Percentiles rank a stretch among this genome's conserved stretches.
Evolutionary conservation across 768 basidiomycete species (phyloP).

Genomic region (Cystofilobasidium macerans): DNA sequence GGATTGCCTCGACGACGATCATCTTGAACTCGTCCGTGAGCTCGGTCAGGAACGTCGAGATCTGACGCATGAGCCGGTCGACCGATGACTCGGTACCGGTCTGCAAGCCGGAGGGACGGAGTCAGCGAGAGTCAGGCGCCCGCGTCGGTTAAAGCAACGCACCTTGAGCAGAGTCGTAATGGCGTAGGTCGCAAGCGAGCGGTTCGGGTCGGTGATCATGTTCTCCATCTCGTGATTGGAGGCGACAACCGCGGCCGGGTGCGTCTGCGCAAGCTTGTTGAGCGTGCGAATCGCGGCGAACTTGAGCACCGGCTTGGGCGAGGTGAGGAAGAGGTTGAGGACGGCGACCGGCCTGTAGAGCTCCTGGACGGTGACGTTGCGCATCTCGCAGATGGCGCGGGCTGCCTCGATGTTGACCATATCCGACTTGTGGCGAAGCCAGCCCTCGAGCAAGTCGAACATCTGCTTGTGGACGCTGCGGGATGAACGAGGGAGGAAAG

Average conservation of each 20-base stretch:
- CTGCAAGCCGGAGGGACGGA: slow-evolving; percentile 40
- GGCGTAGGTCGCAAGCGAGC: slow-evolving; percentile 94
- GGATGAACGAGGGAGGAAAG: background rate
- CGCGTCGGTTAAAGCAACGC: too few relatives aligned
- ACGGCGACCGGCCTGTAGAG: slow-evolving; percentile 82
- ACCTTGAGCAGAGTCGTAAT: slow-evolving; percentile 97
- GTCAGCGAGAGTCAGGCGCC: background rate
- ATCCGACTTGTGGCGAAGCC: slow-evolving; percentile 96
- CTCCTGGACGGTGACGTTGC: slow-evolving; percentile 62
- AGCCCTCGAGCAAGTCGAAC: slow-evolving; percentile 83
- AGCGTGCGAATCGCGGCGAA: slow-evolving; percentile 96
- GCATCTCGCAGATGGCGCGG: slow-evolving; percentile 93
- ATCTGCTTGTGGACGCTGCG: slow-evolving; percentile 78
- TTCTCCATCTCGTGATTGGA: slow-evolving; percentile 96
- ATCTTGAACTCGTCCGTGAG: slow-evolving; percentile 99
- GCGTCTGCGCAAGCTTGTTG: slow-evolving; percentile 71
- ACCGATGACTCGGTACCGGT: slow-evolving; percentile 99
- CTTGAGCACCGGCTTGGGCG: slow-evolving; percentile 86
- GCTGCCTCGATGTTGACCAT: slow-evolving; percentile 99
- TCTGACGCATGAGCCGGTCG: slow-evolving; percentile 97
- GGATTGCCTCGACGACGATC: slow-evolving; percentile 97
- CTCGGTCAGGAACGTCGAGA: slow-evolving; percentile 96
- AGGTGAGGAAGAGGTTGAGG: slow-evolving; percentile 87
- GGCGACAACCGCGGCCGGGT: slow-evolving; percentile 72
- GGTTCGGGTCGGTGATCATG: slow-evolving; percentile 86